These are phyloP conservation scores for Komagataella pseudopastoris DNA, from an alignment of 805 yeast species.

Conservation along the genomic window DNA sequence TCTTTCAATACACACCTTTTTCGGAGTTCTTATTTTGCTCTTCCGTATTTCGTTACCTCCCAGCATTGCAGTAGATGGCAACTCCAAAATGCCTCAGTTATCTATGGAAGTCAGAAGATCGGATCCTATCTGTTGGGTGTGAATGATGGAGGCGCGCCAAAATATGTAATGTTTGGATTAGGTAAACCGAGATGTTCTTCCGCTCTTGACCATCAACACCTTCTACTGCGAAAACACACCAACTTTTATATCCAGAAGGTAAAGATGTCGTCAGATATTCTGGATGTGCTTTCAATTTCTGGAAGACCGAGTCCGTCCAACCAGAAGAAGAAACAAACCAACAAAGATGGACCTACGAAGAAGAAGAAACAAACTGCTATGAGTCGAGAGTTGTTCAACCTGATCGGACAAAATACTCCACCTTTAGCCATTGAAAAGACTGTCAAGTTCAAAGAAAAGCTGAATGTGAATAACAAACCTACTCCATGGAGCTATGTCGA, in stretches of 20 bases:
- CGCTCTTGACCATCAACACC: not conserved
- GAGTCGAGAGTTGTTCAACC: conserved; percentile 78
- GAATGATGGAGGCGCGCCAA: not conserved
- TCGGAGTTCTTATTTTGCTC: conserved; percentile 56
- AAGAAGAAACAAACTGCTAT: conserved; percentile 41
- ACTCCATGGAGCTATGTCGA: conserved; percentile 71
- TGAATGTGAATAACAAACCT: conserved; percentile 46
- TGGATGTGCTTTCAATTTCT: conserved; percentile 63
- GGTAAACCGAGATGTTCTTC: not conserved
- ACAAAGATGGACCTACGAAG: conserved; percentile 22
- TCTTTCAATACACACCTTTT: conserved; percentile 17
- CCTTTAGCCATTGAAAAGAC: conserved; percentile 48
- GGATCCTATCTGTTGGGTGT: not conserved
- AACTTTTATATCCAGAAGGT: not conserved
- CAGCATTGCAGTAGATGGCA: not conserved
- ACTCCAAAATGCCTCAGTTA: not conserved
- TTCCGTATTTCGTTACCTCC: conserved; percentile 23
- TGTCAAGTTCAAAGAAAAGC: conserved; percentile 49
- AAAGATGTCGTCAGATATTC: conserved; percentile 39
- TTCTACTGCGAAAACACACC: not conserved
- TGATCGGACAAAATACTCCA: conserved; percentile 87
- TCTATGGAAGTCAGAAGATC: not conserved
- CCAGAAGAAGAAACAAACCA: conserved; percentile 21
- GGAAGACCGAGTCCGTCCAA: conserved; percentile 24
- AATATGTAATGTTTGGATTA: not conserved